Evolutionary conservation across 306 rosid species (phyloP).

Genomic region (Cicer judaicum): DNA sequence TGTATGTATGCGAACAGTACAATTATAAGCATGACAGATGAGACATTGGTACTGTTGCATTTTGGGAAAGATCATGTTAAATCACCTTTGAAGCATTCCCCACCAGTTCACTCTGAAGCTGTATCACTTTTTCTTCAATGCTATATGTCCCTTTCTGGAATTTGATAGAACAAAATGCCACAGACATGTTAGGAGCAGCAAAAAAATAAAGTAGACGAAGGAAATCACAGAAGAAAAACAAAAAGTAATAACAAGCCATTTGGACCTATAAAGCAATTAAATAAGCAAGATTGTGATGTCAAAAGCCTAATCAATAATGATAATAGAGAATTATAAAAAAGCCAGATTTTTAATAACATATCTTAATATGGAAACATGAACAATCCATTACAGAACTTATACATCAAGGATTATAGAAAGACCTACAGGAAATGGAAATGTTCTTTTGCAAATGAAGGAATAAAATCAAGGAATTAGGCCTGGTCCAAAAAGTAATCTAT

Average conservation of each 20-base stretch:
- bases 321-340: slow-evolving; percentile 14
- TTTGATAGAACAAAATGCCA: slow-evolving; percentile 20
- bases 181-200: slow-evolving; percentile 29
- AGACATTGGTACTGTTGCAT: slow-evolving; percentile 17
- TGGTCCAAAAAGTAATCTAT: background rate
- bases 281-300: slow-evolving; percentile 5
- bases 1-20: slow-evolving; percentile 23
- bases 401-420: background rate
- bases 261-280: slow-evolving; percentile 12
- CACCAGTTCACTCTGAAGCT: slow-evolving; percentile 73
- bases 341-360: background rate
- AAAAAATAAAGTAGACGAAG: background rate
- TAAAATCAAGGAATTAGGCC: background rate
- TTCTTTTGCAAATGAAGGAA: background rate
- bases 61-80: slow-evolving; percentile 26
- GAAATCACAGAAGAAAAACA: slow-evolving; percentile 18
- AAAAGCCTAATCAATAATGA: background rate
- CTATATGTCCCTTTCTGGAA: slow-evolving; percentile 73
- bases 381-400: background rate
- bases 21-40: slow-evolving; percentile 4
- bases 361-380: background rate
- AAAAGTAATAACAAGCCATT: background rate
- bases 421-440: background rate
- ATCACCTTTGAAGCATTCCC: slow-evolving; percentile 93
- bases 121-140: slow-evolving; percentile 67